Evolutionary conservation across 2,329 filamentous ascomycete species (phyloP).

Genomic region (Alternaria solani): DNA sequence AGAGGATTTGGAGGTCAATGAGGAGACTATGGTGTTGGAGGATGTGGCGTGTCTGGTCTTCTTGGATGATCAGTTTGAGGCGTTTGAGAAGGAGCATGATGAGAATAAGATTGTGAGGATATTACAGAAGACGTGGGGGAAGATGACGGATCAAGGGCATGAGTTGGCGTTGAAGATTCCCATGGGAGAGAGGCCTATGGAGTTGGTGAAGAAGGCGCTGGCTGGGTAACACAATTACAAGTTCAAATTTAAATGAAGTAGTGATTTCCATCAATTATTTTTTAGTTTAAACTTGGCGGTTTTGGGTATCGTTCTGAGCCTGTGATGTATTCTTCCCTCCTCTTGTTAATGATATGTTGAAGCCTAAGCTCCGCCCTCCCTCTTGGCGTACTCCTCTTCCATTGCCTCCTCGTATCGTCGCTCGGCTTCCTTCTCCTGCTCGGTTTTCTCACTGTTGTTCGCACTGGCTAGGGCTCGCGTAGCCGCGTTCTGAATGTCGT

Average conservation of each 20-base stretch:
- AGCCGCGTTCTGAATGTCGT: slow-evolving; percentile 29
- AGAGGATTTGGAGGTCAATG: slow-evolving; percentile 71
- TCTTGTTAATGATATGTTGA: neutral
- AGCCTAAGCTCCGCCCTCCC: slow-evolving; percentile 48
- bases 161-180: slow-evolving; percentile 46
- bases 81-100: slow-evolving; percentile 75
- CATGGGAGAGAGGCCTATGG: slow-evolving; percentile 41
- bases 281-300: neutral
- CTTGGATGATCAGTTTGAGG: slow-evolving; percentile 84
- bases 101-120: slow-evolving; percentile 76
- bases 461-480: slow-evolving; percentile 42
- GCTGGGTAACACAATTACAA: slow-evolving; percentile 26
- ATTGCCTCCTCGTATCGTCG: slow-evolving; percentile 49
- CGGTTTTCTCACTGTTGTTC: slow-evolving; percentile 36
- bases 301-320: slow-evolving; percentile 2
- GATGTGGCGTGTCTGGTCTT: slow-evolving; percentile 90
- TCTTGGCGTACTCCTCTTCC: slow-evolving; percentile 52
- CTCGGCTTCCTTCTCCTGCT: slow-evolving; percentile 46
- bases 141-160: slow-evolving; percentile 50
- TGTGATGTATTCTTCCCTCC: neutral
- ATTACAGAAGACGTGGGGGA: slow-evolving; percentile 52
- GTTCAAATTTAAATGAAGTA: neutral
- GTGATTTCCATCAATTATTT: too few species aligned
- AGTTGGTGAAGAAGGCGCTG: slow-evolving; percentile 46
- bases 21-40: slow-evolving; percentile 78